Evolutionary conservation across 257 asterid genomes (phyloP), one percentile per base, ranked within the genome.

Genomic region (Capsicum baccatum): DNA sequence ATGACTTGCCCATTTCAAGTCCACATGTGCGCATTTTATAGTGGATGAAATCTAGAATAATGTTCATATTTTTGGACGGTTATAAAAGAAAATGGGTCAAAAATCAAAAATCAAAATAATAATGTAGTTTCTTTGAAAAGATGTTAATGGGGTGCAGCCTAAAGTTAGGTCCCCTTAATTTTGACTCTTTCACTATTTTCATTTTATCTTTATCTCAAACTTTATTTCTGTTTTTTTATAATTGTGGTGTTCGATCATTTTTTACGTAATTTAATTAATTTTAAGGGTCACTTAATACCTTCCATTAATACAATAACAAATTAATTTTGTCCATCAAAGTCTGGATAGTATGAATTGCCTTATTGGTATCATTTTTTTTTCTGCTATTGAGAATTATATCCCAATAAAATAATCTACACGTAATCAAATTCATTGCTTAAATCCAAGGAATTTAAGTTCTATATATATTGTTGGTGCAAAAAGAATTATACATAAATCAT

Each of bases 101-200:
- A 21, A 52, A 74, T 50, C 81, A 74, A 76, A 33, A 35, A 74
- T 50, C 81, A 74, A 76, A 33, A 35, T 64, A 56, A 6, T 39
- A 39, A 39, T 58, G 48, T 76, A 44, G 79, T 83, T 81, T 64
- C 84, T 5, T 54, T 35, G 71, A 85, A 79, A 79, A 69, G 70
- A 68, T 57, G 64, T 84, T 82, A 68, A n/a, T 88, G 92, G 92
- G 91, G 68, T 88, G 85, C 92, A 89, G 79, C 81, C 88, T 48
- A 83, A 88, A 86, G 12, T 52, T 55, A 52, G 80, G 80, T 3
- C 26, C 66, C 85, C 47, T 47, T 70, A 85, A 42, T 70, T 63
- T 83, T 81, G 83, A 81, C 83, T 85, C 70, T 63, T 42, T 55
- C 59, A 58, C 44, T 39, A 39, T 39, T 39, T 39, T 39, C 44